phyloP scores from a whole-genome alignment of 768 basidiomycete species.

The Glaciozyma antarctica region DNA sequence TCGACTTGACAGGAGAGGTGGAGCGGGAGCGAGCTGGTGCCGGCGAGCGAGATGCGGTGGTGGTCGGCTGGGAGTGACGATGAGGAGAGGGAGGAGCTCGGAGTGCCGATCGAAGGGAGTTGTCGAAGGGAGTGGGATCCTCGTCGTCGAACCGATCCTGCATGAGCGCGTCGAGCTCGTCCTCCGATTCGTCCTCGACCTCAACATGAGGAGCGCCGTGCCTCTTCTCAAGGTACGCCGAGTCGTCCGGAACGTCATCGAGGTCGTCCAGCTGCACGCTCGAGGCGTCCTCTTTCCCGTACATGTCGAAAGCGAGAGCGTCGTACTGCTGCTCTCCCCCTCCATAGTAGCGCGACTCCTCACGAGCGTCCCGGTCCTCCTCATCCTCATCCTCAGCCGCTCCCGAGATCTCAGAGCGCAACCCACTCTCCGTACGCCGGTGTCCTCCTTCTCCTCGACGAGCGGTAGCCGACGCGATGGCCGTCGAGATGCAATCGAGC shows the following conservation, averaged over 20 bases:
- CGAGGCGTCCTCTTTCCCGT: not conserved
- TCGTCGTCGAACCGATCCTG: constrained; percentile 26
- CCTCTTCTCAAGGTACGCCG: constrained; percentile 7
- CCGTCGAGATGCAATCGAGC: constrained; percentile 34
- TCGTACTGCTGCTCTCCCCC: constrained; percentile 11
- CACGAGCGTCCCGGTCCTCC: not conserved
- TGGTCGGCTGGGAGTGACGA: not conserved
- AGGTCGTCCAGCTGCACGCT: constrained; percentile 36
- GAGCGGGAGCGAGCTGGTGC: not conserved
- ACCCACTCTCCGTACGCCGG: not conserved
- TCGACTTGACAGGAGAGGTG: constrained; percentile 15
- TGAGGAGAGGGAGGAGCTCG: constrained; percentile 8
- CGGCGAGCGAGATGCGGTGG: constrained; percentile 5
- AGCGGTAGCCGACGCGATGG: constrained; percentile 34
- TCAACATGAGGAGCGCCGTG: not conserved
- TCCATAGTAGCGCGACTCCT: constrained; percentile 3
- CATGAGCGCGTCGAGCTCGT: constrained; percentile 33
- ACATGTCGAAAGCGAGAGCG: not conserved
- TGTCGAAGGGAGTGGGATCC: not conserved
- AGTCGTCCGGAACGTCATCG: constrained; percentile 34
- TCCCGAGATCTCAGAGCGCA: not conserved
- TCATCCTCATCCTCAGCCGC: not conserved
- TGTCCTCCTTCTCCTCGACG: constrained; percentile 3
- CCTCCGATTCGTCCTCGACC: constrained; percentile 31
- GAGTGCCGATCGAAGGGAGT: not conserved